Percentiles rank a stretch among this genome's conserved stretches.
Evolutionary conservation across 768 basidiomycete genomes (phyloP).

Genomic region (Pholiota molesta): DNA sequence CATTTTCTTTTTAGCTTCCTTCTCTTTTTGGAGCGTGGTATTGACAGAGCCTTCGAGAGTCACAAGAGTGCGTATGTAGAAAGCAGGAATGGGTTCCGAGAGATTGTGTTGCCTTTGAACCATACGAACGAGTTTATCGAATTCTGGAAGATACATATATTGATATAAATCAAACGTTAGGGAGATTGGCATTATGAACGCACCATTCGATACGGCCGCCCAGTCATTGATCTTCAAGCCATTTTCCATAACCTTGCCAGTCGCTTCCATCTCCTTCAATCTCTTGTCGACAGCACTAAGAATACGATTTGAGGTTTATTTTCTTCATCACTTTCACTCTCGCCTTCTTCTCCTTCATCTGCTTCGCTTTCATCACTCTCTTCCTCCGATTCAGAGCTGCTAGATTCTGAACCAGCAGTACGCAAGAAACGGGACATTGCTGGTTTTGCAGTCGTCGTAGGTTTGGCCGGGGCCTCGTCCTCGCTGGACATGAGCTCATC

Average conservation of each 20-base stretch:
- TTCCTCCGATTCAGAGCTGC: slow-evolving; percentile 60
- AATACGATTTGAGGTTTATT: slow-evolving; percentile 72
- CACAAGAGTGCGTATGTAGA: slow-evolving; percentile 76
- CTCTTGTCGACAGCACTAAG: slow-evolving; percentile 92
- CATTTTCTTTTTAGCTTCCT: slow-evolving; percentile 95
- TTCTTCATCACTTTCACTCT: slow-evolving; percentile 61
- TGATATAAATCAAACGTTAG: not conserved
- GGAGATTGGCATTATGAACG: slow-evolving; percentile 23
- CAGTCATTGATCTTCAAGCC: slow-evolving; percentile 97
- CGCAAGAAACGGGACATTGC: slow-evolving; percentile 83
- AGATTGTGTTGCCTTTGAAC: slow-evolving; percentile 86
- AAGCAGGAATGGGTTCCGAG: slow-evolving; percentile 84
- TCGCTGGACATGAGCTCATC: slow-evolving; percentile 80
- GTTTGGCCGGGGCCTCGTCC: slow-evolving; percentile 59
- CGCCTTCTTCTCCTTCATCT: slow-evolving; percentile 34
- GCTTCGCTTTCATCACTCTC: slow-evolving; percentile 57
- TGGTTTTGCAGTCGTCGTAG: slow-evolving; percentile 49
- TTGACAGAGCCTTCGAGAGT: slow-evolving; percentile 80
- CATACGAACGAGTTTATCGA: slow-evolving; percentile 93
- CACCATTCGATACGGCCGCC: slow-evolving; percentile 89
- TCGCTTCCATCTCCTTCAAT: slow-evolving; percentile 92
- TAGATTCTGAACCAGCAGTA: slow-evolving; percentile 62
- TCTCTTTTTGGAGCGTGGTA: slow-evolving; percentile 78
- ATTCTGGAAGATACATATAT: slow-evolving; percentile 58
- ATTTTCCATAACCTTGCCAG: slow-evolving; percentile 91